These are phyloP conservation scores for Arachnomyces sp. DNA, from an alignment of 2,329 filamentous ascomycete genomes.

Conservation along the genomic window DNA sequence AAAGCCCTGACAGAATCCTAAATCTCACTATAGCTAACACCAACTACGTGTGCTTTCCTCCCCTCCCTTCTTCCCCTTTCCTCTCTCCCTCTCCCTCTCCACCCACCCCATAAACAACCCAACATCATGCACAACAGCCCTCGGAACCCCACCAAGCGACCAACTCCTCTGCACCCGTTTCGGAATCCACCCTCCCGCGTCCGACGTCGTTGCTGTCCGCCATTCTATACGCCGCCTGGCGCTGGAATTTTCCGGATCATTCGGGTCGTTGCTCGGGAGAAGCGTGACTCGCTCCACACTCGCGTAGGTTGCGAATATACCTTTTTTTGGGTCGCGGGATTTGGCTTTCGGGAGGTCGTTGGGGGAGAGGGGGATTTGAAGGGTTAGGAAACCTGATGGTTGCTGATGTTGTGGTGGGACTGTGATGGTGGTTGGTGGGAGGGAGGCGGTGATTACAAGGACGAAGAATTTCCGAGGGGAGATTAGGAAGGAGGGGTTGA, in stretches of 20 bases:
- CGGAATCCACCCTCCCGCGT: constrained; percentile 29
- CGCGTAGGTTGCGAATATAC: constrained; percentile 26
- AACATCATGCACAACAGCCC: constrained; percentile 31
- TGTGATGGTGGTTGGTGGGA: no score
- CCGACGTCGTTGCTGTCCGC: constrained; percentile 31
- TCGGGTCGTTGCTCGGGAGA: constrained; percentile 3
- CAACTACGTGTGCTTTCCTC: no score
- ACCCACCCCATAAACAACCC: constrained; percentile 31
- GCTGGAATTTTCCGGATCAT: background rate
- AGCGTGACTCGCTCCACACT: constrained; percentile 26
- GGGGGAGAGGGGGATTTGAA: constrained; percentile 25
- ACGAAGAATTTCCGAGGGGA: constrained; percentile 26
- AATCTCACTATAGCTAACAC: no score
- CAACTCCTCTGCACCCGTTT: constrained; percentile 30
- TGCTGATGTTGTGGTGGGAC: constrained; percentile 2
- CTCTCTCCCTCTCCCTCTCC: constrained; percentile 3
- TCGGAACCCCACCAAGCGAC: constrained; percentile 28
- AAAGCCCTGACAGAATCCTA: no score
- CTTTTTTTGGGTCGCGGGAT: constrained; percentile 12
- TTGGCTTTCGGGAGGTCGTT: constrained; percentile 9
- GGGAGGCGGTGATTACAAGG: constrained; percentile 23
- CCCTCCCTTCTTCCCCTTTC: no score
- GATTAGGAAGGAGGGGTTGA: constrained; percentile 24
- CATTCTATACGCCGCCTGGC: constrained; percentile 19
- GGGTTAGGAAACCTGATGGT: constrained; percentile 21